Conservation (phyloP, 805 yeast genomes). For the Starmerella tilneyi region DNA sequence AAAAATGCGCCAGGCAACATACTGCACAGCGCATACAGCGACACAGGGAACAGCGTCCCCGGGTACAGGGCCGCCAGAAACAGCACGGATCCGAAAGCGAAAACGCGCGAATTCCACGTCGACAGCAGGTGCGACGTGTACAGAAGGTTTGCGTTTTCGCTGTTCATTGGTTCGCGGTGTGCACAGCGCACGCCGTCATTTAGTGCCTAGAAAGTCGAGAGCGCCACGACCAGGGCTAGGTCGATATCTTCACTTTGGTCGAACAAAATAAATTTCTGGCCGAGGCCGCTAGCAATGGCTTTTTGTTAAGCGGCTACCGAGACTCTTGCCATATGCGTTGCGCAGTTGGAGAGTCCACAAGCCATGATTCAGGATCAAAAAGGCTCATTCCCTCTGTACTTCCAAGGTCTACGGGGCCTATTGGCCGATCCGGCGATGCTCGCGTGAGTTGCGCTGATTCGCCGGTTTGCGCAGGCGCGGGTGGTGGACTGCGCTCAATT, state of each 20-base stretch:
- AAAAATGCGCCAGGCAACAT: slow-evolving; percentile 17
- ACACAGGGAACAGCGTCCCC: slow-evolving; percentile 31
- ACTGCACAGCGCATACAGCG: slow-evolving; percentile 32
- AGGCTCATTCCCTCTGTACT: slow-evolving; percentile 9
- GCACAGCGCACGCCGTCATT: too few species aligned
- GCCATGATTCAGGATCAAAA: slow-evolving; percentile 18
- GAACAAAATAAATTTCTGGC: too few species aligned
- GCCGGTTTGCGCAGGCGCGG: not conserved
- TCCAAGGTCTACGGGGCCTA: not conserved
- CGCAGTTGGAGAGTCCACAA: slow-evolving; percentile 13
- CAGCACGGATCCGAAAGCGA: slow-evolving; percentile 34
- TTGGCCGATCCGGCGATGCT: not conserved
- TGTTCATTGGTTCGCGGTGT: not conserved
- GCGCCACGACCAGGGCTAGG: too few species aligned
- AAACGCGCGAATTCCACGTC: slow-evolving; percentile 36
- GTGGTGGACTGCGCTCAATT: too few species aligned
- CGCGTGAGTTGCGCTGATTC: not conserved
- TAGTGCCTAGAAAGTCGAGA: too few species aligned
- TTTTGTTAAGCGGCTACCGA: too few species aligned
- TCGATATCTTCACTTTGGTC: too few species aligned
- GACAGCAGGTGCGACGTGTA: slow-evolving; percentile 33
- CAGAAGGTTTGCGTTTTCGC: slow-evolving; percentile 11
- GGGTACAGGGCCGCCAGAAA: slow-evolving; percentile 33
- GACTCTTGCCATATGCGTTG: slow-evolving; percentile 12
- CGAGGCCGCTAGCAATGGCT: too few species aligned